Conservation (phyloP, 352 stramenopile genomes). For the Phytophthora cactorum region DNA sequence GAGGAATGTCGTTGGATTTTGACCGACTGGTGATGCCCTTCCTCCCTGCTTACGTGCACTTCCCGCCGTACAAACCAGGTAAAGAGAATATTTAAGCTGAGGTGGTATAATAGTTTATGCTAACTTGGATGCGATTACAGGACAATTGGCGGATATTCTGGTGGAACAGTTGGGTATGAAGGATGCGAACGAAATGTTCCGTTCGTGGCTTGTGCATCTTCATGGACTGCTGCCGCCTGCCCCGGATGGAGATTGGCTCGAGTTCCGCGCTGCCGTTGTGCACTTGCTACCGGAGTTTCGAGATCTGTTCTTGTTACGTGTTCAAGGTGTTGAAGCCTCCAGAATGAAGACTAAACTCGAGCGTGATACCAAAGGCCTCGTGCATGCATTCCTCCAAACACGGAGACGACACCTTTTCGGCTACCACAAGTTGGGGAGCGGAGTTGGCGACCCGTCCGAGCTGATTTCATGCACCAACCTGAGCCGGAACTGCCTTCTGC, state of each 20-base stretch:
- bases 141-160: conserved; percentile 67
- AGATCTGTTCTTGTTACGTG: conserved; percentile 19
- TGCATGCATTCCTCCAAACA: conserved; percentile 52
- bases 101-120: background rate
- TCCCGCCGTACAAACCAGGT: conserved; percentile 67
- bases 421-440: conserved; percentile 54
- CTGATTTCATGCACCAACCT: conserved; percentile 68
- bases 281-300: conserved; percentile 63
- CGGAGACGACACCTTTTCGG: conserved; percentile 68
- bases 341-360: conserved; percentile 43
- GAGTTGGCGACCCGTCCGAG: conserved; percentile 34
- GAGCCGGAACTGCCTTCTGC: conserved; percentile 68
- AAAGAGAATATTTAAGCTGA: conserved; percentile 4
- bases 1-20: conserved; percentile 71
- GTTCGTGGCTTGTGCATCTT: conserved; percentile 61
- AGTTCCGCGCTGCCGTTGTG: conserved; percentile 62
- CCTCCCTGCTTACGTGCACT: conserved; percentile 59
- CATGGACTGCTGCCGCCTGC: conserved; percentile 49
- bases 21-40: conserved; percentile 61
- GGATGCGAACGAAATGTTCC: conserved; percentile 48
- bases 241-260: conserved; percentile 67
- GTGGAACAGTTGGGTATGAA: conserved; percentile 58
- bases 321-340: conserved; percentile 15
- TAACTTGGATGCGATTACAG: conserved; percentile 29
- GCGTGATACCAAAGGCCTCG: conserved; percentile 41